Base-by-base conservation (phyloP, 257 asterid genomes). In the Linaria vulgaris region DNA sequence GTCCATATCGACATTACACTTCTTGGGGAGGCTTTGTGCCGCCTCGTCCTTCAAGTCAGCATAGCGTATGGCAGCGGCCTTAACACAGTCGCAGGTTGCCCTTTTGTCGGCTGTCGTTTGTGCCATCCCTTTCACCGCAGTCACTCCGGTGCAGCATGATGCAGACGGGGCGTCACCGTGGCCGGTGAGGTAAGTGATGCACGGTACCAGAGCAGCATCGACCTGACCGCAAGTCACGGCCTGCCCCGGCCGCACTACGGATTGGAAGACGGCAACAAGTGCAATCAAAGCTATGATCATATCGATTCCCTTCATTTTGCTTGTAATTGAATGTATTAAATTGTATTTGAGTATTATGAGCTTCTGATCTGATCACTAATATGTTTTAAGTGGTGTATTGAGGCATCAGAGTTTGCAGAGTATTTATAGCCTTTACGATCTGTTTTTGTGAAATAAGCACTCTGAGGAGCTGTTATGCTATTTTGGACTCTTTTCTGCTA, bases 211-310 rank as follows among this genome's bases (percentile, higher is more conserved):
- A 6, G 63, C 66, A 34, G 48, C 48, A 13, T 67, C 79, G 2
- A 82, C 82, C 41, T 74, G 73, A 0, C 75, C 68, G 39, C 85
- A 82, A 11, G 38, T 67, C 19, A 82, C 72, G 24, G 74, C 76
- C 56, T 70, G 68, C 46, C 63, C 83, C 24, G 46, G 73, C 43
- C 70, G 58, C 44, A 63, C 57, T 11, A 9, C 61, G 13, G 63
- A 8, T 30, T 31, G 59, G 50, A 58, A 27, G 17, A 69, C 1
- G 44, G 60, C 71, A 25, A 74, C 16, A 21, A 68, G 2, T 5
- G 63, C 59, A 0, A 80, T 3, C 0, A 51, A 45, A 50, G 62
- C 63, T 3, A 37, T 56, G 6, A 68, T n/a, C n/a, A n/a, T 12
- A 13, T 55, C 55, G 1, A 27, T 6, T 27, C 64, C 69, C 72